Conservation (phyloP, 768 basidiomycete genomes). For the Melanogaster broomeanus region DNA sequence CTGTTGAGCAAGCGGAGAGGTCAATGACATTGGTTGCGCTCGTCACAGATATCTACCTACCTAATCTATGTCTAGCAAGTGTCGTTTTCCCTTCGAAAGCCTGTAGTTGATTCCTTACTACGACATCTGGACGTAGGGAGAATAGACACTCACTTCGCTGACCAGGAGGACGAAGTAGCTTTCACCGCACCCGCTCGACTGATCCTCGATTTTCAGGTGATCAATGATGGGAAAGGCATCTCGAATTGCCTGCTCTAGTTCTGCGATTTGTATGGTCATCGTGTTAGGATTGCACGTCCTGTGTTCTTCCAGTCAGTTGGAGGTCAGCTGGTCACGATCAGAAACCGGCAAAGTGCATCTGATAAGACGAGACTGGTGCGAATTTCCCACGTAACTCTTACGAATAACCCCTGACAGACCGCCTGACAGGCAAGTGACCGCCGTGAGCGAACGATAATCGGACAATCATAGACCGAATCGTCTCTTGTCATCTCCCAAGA, state of each 20-base stretch:
- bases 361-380: slow-evolving; percentile 28
- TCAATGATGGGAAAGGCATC: slow-evolving; percentile 62
- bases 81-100: slow-evolving; percentile 80
- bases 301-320: not conserved
- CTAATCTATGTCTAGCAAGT: slow-evolving; percentile 71
- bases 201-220: slow-evolving; percentile 74
- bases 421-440: not conserved
- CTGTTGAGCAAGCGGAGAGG: slow-evolving; percentile 36
- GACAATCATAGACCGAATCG: too few species aligned
- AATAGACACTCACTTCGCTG: slow-evolving; percentile 55
- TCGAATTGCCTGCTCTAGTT: slow-evolving; percentile 65
- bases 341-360: slow-evolving; percentile 25
- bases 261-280: slow-evolving; percentile 62
- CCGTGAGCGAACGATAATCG: too few species aligned
- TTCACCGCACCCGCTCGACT: slow-evolving; percentile 80
- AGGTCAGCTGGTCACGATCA: too few species aligned
- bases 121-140: not conserved
- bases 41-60: slow-evolving; percentile 40
- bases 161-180: slow-evolving; percentile 76
- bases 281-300: not conserved
- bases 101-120: slow-evolving; percentile 33
- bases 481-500: not conserved
- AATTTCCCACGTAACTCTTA: too few species aligned
- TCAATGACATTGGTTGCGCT: slow-evolving; percentile 1
- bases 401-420: too few species aligned